Base-by-base conservation (phyloP, 2,329 filamentous ascomycete species). In the Pestalotiopsis sp. region DNA sequence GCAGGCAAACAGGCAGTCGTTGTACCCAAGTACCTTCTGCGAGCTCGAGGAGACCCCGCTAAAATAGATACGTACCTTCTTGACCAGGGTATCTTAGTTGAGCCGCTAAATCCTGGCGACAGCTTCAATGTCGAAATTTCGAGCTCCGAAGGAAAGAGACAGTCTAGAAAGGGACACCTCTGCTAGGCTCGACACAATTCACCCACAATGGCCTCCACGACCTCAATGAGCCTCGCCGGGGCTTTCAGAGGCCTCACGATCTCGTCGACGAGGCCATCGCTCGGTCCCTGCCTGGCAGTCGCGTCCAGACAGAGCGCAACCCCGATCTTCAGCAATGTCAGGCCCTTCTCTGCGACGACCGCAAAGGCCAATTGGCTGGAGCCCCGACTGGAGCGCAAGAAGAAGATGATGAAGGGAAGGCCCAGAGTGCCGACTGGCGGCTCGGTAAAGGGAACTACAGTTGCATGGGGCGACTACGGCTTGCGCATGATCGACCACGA, bases 381-480 rank as follows among this genome's bases (percentile, higher is more conserved):
- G 68, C 95, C 95, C 41, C 92, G 89, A 75, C 83, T 89, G 71
- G 81, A 91, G 75, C 90, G 93, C 72, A 95, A 94, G 79, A 92
- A 90, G 77, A 93, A 93, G 80, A 97, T 97, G 86, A 95, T 94
- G 74, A 98, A 98, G 83, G 96, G 95, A 52, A 90, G 94, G 2
- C 92, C 93, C 64, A 90, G 94, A 75, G 94, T 98, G 63, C 89
- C 93, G 27, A 99, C 95, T 0, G 96, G 96, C 71, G 96, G 96
- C 70, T 97, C 93, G 67, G 91, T 88, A 45, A 94, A 97, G 80
- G 96, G 96, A 74, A 99, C 96, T 45, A 98, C 95, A 0, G 92
- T 99, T 23, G 90, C 97, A 68, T 98, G 94, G 94, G 96, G 96
- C 67, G 95, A 98, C 80, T 99, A 95, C 79, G 96, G 96, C 9